Conservation (phyloP, 225 moss, liverwort and hornwort genomes). For the Bryum argenteum region DNA sequence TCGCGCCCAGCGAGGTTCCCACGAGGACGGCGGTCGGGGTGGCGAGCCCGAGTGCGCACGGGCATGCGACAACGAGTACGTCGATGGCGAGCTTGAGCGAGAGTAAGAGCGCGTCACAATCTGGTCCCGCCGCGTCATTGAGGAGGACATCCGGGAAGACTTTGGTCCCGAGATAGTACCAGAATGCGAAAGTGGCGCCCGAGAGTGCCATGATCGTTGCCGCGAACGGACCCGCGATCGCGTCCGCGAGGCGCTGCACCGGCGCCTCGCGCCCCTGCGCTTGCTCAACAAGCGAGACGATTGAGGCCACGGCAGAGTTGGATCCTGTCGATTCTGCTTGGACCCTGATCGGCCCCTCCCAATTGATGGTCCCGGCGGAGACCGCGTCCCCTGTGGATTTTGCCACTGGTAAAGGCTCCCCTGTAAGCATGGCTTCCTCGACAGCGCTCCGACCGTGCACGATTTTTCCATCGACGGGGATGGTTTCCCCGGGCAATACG, state of each 20-base stretch:
- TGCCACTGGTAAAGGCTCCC: constrained; percentile 81
- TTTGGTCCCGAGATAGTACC: constrained; percentile 82
- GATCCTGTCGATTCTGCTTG: constrained; percentile 71
- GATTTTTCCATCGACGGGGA: constrained; percentile 86
- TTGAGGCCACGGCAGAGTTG: constrained; percentile 71
- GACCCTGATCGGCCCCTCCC: constrained; percentile 92
- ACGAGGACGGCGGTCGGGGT: constrained; percentile 96
- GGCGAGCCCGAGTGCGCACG: constrained; percentile 92
- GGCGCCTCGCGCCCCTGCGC: constrained; percentile 96
- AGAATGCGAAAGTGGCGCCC: constrained; percentile 80
- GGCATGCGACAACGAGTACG: constrained; percentile 95
- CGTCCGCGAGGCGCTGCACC: constrained; percentile 85
- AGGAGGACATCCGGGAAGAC: constrained; percentile 78
- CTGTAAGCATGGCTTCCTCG: constrained; percentile 96
- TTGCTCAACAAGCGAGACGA: constrained; percentile 84
- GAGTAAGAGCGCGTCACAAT: constrained; percentile 65
- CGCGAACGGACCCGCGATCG: constrained; percentile 87
- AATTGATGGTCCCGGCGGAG: constrained; percentile 89
- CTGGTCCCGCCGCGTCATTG: constrained; percentile 82
- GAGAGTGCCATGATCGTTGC: constrained; percentile 86
- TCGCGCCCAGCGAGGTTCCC: constrained; percentile 92
- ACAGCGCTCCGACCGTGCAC: constrained; percentile 76
- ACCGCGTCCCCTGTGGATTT: constrained; percentile 72
- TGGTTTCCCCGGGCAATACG: constrained; percentile 87
- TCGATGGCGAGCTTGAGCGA: constrained; percentile 89